These are phyloP conservation scores for Aspergillus saccharolyticus DNA, from an alignment of 495 filamentous ascomycete genomes.

Conservation along the genomic window DNA sequence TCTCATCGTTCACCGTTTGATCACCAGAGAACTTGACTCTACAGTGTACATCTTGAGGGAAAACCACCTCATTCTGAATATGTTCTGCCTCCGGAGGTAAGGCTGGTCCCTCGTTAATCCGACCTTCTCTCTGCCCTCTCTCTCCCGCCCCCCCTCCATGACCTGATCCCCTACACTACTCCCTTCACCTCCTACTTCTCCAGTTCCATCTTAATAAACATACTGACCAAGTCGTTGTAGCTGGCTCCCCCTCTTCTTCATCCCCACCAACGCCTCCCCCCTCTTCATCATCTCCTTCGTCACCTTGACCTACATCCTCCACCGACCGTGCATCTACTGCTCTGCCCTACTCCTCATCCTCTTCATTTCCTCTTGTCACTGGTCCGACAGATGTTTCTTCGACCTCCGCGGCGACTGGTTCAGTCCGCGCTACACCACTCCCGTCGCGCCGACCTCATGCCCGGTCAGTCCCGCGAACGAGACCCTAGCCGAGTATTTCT, in stretches of 20 bases:
- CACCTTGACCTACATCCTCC: slow-evolving; percentile 82
- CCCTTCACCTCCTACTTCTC: background rate
- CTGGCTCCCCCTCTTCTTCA: slow-evolving; percentile 43
- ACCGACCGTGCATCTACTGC: slow-evolving; percentile 87
- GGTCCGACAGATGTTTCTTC: slow-evolving; percentile 86
- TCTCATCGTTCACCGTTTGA: background rate
- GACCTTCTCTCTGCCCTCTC: background rate
- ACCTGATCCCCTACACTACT: background rate
- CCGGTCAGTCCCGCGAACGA: slow-evolving; percentile 18
- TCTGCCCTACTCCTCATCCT: slow-evolving; percentile 82
- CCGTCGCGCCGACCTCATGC: slow-evolving; percentile 3
- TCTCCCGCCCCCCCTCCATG: background rate
- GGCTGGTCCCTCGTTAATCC: slow-evolving; percentile 16
- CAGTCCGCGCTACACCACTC: slow-evolving; percentile 52
- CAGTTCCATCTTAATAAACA: background rate
- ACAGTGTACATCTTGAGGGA: slow-evolving; percentile 3
- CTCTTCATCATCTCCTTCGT: slow-evolving; percentile 90
- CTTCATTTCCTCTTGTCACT: slow-evolving; percentile 85
- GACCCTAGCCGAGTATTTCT: slow-evolving; percentile 46
- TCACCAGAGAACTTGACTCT: background rate
- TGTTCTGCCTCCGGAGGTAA: slow-evolving; percentile 84
- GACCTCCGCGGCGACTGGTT: slow-evolving; percentile 82
- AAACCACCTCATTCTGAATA: slow-evolving; percentile 30
- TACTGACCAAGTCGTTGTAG: slow-evolving; percentile 40
- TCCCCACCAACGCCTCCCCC: slow-evolving; percentile 67